Evolutionary conservation across 345 rosid species (phyloP).

Genomic region (Melaleuca quinquenervia): DNA sequence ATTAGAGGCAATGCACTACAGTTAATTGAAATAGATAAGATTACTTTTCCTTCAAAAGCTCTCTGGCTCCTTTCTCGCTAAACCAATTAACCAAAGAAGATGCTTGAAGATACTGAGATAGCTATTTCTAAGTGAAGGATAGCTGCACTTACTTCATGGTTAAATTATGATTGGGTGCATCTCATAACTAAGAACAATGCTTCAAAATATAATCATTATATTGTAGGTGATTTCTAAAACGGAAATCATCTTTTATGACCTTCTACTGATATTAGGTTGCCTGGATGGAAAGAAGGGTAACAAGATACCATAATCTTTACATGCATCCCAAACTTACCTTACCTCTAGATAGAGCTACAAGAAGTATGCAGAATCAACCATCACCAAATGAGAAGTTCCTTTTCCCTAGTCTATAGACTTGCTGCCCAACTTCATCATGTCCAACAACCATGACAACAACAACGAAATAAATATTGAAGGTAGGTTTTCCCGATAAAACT

Average conservation of each 20-base stretch:
- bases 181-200: not conserved
- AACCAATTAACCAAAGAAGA: not conserved
- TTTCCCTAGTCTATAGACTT: not conserved
- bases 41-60: not conserved
- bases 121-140: not conserved
- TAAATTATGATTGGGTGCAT: not conserved
- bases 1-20: not conserved
- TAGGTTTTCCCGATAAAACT: not conserved
- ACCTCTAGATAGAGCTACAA: not conserved
- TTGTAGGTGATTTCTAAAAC: not conserved
- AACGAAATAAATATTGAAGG: not conserved
- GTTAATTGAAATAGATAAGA: not conserved
- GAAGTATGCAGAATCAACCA: not conserved
- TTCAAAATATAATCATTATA: not conserved
- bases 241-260: not conserved
- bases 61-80: not conserved
- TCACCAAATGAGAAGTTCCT: not conserved
- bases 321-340: not conserved
- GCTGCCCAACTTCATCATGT: not conserved
- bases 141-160: not conserved
- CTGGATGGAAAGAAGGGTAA: not conserved
- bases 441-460: not conserved
- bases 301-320: not conserved
- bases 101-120: not conserved
- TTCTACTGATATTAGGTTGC: not conserved